Evolutionary conservation across 805 yeast species (phyloP), one percentile per base, ranked within the genome.

Genomic region (Yamadazyma kitorensis): DNA sequence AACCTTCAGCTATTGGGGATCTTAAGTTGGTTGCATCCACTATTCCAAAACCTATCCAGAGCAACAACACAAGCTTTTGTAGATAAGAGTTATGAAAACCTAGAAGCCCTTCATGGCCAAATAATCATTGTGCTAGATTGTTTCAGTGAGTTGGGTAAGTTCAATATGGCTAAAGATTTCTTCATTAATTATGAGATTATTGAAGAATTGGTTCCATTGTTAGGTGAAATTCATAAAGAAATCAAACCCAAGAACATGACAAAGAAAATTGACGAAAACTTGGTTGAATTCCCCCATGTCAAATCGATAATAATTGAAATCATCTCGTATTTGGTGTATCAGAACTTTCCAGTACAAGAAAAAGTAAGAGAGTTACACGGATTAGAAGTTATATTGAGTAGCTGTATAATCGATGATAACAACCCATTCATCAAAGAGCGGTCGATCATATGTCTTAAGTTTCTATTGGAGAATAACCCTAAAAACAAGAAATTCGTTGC

Each of bases 361-460:
- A 53, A 59, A 27, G 64, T 85, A 22, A 64, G 97, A 29, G 72
- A 72, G 18, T 45, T 66, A 1, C 85, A 82, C 29, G 95, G 87
- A 0, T 55, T 91, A 10, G 86, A 79, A 34, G 57, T 86, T 13
- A 69, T 89, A 0, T 62, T 91, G 16, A 82, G 89, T 6, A 82
- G 81, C 43, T 89, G 97, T 61, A 76, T 83, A 24, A 79, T 93
- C 33, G 98, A 91, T 55, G 81, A 80, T 28, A 78, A 85, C 52
- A 94, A 93, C 54, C 98, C 97, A 0, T 91, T 72, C 47, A 81
- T 85, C 37, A 82, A 86, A 44, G 98, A 91, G 51, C 64, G 91
- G 40, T 74, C 95, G 2, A 84, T 93, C 21, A 60, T 91, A 5
- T 86, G 96, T 50, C 54, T 93, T 18, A 76, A 81, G 48, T 80